Evolutionary conservation across 352 stramenopile genomes (phyloP).

Genomic region (Pythium phragmiticola): DNA sequence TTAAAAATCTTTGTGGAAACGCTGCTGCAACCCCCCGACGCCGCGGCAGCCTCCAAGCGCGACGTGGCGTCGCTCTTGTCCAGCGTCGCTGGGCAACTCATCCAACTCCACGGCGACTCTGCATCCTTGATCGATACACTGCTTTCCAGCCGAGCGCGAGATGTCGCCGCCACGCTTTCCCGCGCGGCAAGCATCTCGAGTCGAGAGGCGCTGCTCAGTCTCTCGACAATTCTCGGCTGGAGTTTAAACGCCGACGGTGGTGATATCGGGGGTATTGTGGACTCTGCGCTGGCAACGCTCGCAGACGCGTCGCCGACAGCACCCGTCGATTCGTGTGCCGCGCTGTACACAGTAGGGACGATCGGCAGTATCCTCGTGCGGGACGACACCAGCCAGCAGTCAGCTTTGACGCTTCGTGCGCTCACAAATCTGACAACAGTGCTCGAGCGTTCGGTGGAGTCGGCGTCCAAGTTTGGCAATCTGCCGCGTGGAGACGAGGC

Average conservation of each 20-base stretch:
- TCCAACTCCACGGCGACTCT: conserved; percentile 19
- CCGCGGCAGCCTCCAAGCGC: conserved; percentile 1
- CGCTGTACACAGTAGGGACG: conserved; percentile 15
- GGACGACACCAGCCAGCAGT: neutral
- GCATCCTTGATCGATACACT: conserved; percentile 2
- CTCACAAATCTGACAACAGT: neutral
- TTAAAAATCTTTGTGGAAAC: conserved; percentile 54
- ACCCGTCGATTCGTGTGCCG: neutral
- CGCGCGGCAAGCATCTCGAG: neutral
- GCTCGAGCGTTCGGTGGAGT: neutral
- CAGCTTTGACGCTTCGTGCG: neutral
- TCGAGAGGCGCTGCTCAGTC: conserved; percentile 1
- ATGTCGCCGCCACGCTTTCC: conserved; percentile 13
- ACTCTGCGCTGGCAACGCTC: neutral
- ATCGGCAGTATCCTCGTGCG: neutral
- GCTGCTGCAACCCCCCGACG: conserved; percentile 26
- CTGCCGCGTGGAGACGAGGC: conserved; percentile 25
- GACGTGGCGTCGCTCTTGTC: conserved; percentile 11
- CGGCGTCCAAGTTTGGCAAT: conserved; percentile 17
- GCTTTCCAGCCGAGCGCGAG: neutral
- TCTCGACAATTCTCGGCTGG: conserved; percentile 21
- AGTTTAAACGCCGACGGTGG: conserved; percentile 8
- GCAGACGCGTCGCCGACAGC: neutral
- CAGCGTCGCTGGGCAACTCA: conserved; percentile 11
- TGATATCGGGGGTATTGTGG: neutral